Evolutionary conservation across 2,329 filamentous ascomycete genomes (phyloP).

Genomic region (Calycina marina): DNA sequence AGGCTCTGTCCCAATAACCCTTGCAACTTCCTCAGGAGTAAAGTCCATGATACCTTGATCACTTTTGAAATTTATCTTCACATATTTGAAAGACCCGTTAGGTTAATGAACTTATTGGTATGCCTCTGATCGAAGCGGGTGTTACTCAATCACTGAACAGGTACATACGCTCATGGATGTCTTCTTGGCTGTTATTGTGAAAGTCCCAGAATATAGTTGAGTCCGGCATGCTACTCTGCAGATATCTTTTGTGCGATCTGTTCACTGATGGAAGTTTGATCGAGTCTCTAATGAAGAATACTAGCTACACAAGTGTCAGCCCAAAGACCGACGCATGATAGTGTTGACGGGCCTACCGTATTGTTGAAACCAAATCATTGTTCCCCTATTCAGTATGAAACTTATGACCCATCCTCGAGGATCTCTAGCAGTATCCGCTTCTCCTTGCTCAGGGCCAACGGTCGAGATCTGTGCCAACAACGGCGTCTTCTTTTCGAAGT

Average conservation of each 20-base stretch:
- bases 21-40: slow-evolving; percentile 21
- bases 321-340: background rate
- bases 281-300: slow-evolving; percentile 46
- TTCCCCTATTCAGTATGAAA: slow-evolving; percentile 38
- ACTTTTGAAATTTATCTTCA: slow-evolving; percentile 35
- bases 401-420: slow-evolving; percentile 35
- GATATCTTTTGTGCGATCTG: slow-evolving; percentile 29
- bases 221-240: slow-evolving; percentile 24
- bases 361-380: slow-evolving; percentile 33
- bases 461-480: slow-evolving; percentile 32
- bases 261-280: slow-evolving; percentile 33
- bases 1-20: slow-evolving; percentile 23
- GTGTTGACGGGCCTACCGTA: slow-evolving; percentile 4
- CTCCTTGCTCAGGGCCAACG: slow-evolving; percentile 30
- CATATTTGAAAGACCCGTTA: slow-evolving; percentile 20
- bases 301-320: slow-evolving; percentile 27
- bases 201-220: slow-evolving; percentile 8
- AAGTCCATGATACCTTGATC: slow-evolving; percentile 31
- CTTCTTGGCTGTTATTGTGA: slow-evolving; percentile 8
- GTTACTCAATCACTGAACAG: slow-evolving; percentile 35
- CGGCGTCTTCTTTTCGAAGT: slow-evolving; percentile 47
- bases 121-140: slow-evolving; percentile 28
- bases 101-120: slow-evolving; percentile 8
- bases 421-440: slow-evolving; percentile 32
- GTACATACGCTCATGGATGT: slow-evolving; percentile 35